Base-by-base conservation (phyloP, 768 basidiomycete genomes). In the Tricholoma sp. region DNA sequence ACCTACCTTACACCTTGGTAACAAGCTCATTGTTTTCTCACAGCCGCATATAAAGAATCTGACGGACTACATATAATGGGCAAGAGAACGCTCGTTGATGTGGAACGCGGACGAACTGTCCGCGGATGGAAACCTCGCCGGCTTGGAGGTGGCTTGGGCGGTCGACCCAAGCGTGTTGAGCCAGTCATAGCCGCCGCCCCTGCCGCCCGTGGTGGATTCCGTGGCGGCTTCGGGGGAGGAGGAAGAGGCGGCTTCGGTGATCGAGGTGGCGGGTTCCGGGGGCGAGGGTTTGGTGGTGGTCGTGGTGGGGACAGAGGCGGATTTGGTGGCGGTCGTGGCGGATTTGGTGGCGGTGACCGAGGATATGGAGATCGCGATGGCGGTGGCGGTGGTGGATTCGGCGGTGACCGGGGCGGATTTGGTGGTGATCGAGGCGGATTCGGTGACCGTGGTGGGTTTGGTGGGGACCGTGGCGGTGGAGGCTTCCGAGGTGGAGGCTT, bases 61-160 rank as follows among this genome's bases (percentile, higher is more conserved):
- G 96, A 98, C 65, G 92, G 94, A 20, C 81, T 99, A 44, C 91
- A 94, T 59, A 93, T 99, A 62, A 91, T 94, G 80, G 92, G 93
- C 66, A 97, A 97, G 71, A 83, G 90, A 64, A 95, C 98, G 61
- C 80, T 98, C 34, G 96, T 99, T 52, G 97, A 99, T 68, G 97
- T 99, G 59, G 97, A 99, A 72, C 88, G 97, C 34, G 97, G 97
- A 17, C 85, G 97, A 50, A 99, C 97, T 10, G 97, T 99, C 28
- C 86, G 96, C 57, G 97, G 95, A 2, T 99, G 97, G 97, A 98
- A 97, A 69, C 97, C 97, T 1, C 88, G 94, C 50, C 86, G 95
- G 52, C 77, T 98, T 0, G 97, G 96, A 17, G 97, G 97, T n/a
- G 97, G 97, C 5, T 80, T 98, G n/a, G 97, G 97, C n/a, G 97